A percentile compares a stretch with the other conserved stretches of the same genome.
Conservation (phyloP, 1,284 basidiomycete species). For the Malassezia arunalokei region DNA sequence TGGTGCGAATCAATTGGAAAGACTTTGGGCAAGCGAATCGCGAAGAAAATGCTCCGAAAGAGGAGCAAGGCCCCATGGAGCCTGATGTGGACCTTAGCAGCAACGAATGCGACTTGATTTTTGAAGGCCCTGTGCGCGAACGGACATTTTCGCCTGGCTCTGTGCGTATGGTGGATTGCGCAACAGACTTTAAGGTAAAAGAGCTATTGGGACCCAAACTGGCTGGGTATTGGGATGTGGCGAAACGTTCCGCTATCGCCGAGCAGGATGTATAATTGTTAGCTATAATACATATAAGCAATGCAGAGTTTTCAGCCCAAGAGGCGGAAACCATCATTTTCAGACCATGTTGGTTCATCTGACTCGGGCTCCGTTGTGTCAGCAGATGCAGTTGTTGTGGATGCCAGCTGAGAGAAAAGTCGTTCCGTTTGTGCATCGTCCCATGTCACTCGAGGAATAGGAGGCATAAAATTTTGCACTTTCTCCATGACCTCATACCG, state of each 20-base stretch:
- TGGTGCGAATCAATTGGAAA: conserved; percentile 82
- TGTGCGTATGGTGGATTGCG: conserved; percentile 59
- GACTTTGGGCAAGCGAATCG: conserved; percentile 58
- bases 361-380: background rate
- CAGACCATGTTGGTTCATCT: background rate
- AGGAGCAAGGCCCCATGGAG: conserved; percentile 1
- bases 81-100: conserved; percentile 54
- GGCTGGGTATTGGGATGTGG: conserved; percentile 83
- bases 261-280: background rate
- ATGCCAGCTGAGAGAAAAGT: conserved; percentile 31
- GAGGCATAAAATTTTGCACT: conserved; percentile 44
- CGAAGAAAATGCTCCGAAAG: conserved; percentile 33
- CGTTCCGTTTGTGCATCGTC: conserved; percentile 30
- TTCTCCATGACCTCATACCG: conserved; percentile 42
- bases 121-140: conserved; percentile 80
- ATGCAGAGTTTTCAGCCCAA: background rate
- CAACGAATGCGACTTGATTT: conserved; percentile 80
- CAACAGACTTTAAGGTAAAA: conserved; percentile 70
- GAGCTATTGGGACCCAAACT: conserved; percentile 70
- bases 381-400: background rate
- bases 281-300: background rate
- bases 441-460: conserved; percentile 29
- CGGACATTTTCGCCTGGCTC: conserved; percentile 48
- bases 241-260: conserved; percentile 53
- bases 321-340: conserved; percentile 10